Evolutionary conservation across 2,329 filamentous ascomycete genomes (phyloP).

Genomic region (Chaetomium sp.): DNA sequence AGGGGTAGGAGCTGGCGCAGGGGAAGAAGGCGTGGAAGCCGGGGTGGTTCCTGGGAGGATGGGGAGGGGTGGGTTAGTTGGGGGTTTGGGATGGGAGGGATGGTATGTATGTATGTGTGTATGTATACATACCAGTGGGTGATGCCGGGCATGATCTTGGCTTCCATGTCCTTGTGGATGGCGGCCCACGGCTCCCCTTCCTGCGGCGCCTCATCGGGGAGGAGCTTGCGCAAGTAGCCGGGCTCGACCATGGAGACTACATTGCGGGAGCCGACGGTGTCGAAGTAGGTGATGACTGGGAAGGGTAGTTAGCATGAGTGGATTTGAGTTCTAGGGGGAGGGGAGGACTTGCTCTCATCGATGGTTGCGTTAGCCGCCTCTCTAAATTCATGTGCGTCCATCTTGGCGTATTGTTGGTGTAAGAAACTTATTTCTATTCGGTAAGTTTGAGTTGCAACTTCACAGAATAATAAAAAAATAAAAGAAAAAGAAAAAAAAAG

Average conservation of each 20-base stretch:
- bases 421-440: neutral
- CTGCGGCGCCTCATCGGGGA: slow-evolving; percentile 67
- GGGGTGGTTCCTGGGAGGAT: slow-evolving; percentile 47
- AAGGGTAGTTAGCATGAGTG: neutral
- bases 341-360: slow-evolving; percentile 33
- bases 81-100: neutral
- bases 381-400: slow-evolving; percentile 34
- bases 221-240: slow-evolving; percentile 79
- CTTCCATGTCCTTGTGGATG: slow-evolving; percentile 82
- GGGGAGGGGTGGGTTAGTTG: neutral
- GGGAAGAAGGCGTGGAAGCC: slow-evolving; percentile 98
- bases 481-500: neutral
- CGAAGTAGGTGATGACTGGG: slow-evolving; percentile 75
- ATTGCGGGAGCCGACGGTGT: slow-evolving; percentile 67
- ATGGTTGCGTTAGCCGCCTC: slow-evolving; percentile 35
- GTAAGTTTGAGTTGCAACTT: neutral
- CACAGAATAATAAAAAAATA: neutral
- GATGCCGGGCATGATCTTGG: slow-evolving; percentile 85
- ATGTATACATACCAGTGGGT: slow-evolving; percentile 70
- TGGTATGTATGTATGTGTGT: too few species aligned
- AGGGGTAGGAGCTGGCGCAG: slow-evolving; percentile 76
- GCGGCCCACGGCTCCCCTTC: slow-evolving; percentile 72
- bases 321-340: neutral
- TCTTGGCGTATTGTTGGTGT: slow-evolving; percentile 17
- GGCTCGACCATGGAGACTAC: slow-evolving; percentile 80